Base-by-base conservation (phyloP, 371 early-diverging fungal genomes). In the Mucor sp. region DNA sequence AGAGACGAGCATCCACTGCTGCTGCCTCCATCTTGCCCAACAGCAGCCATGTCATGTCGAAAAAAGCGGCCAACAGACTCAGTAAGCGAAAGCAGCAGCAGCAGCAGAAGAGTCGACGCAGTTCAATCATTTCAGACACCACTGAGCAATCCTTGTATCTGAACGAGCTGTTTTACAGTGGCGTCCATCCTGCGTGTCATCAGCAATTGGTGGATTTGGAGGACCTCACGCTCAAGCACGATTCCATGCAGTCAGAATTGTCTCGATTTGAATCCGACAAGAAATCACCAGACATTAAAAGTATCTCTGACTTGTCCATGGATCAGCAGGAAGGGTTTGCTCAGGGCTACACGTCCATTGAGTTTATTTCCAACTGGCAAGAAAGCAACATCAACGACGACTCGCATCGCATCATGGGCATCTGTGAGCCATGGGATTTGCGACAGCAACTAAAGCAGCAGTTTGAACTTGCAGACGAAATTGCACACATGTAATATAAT, bases 401-500 rank as follows among this genome's bases (percentile, higher is more conserved):
- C 8, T 4, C 30, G 1, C 21, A 30, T 30, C 43, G 65, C 17
- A 23, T 58, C 9, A 48, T n/a, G 1, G 58, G 11, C 0, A 37
- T 59, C 12, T 48, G 60, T 2, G 66, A 66, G 17, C 14, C 60
- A 6, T 66, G 60, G 60, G 66, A 66, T 66, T 35, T 66, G 5
- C 27, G 39, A 17, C 39, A 47, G 6, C 66, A 66, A 14, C 28
- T 48, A 12, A 66, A 39, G 27, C 14, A 33, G 21, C 66, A 66
- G 21, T 9, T 50, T 3, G 28, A 35, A 5, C 4, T 66, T 1
- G 53, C 60, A 12, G 44, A 53, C 2, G 30, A 59, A 1, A 60
- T 66, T 50, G 14, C 15, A 30, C 60, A 53, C 53, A 48, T 66
- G 15, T 39, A 8, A 62, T 4, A 35, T 27, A 23, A 55, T 35